Percentiles rank a stretch among this genome's conserved stretches.
These are phyloP conservation scores for Glarea lozoyensis DNA, from an alignment of 495 filamentous ascomycete genomes.

Conservation along the genomic window DNA sequence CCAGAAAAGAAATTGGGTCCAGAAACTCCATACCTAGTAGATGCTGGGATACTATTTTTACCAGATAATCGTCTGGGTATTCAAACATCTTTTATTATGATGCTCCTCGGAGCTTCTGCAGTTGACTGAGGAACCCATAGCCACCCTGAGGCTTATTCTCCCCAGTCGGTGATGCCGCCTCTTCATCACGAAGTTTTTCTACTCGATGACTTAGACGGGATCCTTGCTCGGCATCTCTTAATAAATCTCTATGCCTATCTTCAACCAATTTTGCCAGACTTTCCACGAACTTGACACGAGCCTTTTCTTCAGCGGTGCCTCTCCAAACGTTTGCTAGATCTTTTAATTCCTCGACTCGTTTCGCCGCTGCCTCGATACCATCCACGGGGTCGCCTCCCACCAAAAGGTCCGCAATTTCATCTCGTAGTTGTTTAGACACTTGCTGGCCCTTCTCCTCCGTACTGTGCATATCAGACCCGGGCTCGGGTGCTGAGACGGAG, in stretches of 20 bases:
- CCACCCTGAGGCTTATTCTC: conserved; percentile 39
- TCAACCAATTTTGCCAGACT: conserved; percentile 55
- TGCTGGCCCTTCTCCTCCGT: conserved; percentile 75
- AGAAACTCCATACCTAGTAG: background rate
- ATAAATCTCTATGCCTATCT: conserved; percentile 45
- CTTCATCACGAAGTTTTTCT: conserved; percentile 17
- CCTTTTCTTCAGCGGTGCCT: conserved; percentile 87
- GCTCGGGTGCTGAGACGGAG: conserved; percentile 69
- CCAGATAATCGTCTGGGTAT: too few species aligned
- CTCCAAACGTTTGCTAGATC: conserved; percentile 75
- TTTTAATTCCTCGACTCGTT: conserved; percentile 63
- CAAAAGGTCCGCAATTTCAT: conserved; percentile 63
- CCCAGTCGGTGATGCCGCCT: conserved; percentile 20
- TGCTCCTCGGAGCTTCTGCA: conserved; percentile 63
- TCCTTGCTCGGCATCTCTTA: conserved; percentile 39
- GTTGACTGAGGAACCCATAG: conserved; percentile 70
- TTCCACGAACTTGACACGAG: conserved; percentile 73
- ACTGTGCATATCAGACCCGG: conserved; percentile 49
- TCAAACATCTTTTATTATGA: conserved; percentile 8
- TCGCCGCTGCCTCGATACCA: conserved; percentile 58
- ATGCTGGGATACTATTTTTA: background rate
- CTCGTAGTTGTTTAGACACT: conserved; percentile 55
- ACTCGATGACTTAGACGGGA: conserved; percentile 19
- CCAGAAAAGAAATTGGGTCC: background rate
- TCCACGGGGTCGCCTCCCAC: conserved; percentile 41